Evolutionary conservation across 345 rosid species (phyloP).

Genomic region (Populus davidiana): DNA sequence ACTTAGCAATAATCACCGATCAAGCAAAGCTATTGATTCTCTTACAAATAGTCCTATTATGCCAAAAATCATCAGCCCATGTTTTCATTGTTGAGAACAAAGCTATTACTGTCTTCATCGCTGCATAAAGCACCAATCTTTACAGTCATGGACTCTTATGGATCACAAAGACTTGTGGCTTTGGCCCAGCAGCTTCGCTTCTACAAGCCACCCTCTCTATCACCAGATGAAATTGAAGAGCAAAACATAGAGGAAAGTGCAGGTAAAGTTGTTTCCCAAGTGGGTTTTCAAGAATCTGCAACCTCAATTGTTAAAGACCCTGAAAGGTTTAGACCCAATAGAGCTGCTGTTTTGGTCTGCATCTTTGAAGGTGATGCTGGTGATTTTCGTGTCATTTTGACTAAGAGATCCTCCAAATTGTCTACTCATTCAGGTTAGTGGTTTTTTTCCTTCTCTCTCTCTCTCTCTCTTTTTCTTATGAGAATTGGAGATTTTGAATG

Average conservation of each 20-base stretch:
- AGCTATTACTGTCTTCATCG: slow-evolving; percentile 18
- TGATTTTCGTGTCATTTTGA: slow-evolving; percentile 74
- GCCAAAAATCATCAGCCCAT: slow-evolving; percentile 23
- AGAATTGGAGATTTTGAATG: not conserved
- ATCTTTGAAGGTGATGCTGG: slow-evolving; percentile 80
- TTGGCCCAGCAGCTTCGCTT: slow-evolving; percentile 72
- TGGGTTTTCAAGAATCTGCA: slow-evolving; percentile 80
- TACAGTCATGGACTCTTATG: slow-evolving; percentile 43
- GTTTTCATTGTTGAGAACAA: slow-evolving; percentile 39
- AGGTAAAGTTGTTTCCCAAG: slow-evolving; percentile 70
- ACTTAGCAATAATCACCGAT: not conserved
- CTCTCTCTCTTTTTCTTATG: not conserved
- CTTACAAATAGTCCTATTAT: not conserved
- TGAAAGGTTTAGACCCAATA: slow-evolving; percentile 62
- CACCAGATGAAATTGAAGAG: slow-evolving; percentile 49
- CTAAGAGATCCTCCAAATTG: slow-evolving; percentile 73
- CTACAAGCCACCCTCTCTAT: slow-evolving; percentile 52
- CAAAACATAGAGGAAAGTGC: slow-evolving; percentile 41
- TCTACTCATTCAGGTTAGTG: slow-evolving; percentile 85
- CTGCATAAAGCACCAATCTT: slow-evolving; percentile 5
- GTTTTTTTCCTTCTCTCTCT: not conserved
- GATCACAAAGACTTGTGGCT: slow-evolving; percentile 41
- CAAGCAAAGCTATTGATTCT: not conserved
- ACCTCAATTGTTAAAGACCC: slow-evolving; percentile 42
- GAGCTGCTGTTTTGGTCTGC: slow-evolving; percentile 90